These are phyloP conservation scores for Sherardia arvensis DNA, from an alignment of 257 asterid species.

Conservation along the genomic window DNA sequence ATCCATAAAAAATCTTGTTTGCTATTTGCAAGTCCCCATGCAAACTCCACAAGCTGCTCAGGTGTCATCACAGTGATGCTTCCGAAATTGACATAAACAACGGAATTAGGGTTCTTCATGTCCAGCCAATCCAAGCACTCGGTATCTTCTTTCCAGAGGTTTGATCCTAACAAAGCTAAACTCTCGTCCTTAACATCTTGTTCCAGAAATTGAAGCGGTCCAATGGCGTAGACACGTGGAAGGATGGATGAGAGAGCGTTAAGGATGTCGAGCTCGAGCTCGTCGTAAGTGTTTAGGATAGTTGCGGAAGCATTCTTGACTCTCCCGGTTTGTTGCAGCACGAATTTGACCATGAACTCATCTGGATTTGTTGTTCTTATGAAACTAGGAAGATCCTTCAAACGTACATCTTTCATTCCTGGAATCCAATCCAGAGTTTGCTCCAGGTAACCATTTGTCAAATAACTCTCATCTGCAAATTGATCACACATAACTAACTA, in stretches of 20 bases:
- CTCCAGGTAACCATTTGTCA: slow-evolving; percentile 46
- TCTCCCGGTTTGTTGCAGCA: slow-evolving; percentile 13
- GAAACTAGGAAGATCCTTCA: slow-evolving; percentile 39
- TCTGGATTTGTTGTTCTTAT: slow-evolving; percentile 27
- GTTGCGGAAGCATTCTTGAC: slow-evolving; percentile 28
- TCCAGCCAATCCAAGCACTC: slow-evolving; percentile 49
- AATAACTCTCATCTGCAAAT: slow-evolving; percentile 25
- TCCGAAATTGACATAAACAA: slow-evolving; percentile 40
- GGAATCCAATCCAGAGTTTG: slow-evolving; percentile 28
- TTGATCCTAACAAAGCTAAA: slow-evolving; percentile 22
- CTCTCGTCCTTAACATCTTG: slow-evolving; percentile 8
- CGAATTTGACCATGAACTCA: slow-evolving; percentile 25
- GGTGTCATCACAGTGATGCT: slow-evolving; percentile 37
- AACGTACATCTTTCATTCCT: slow-evolving; percentile 24
- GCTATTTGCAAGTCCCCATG: slow-evolving; percentile 50
- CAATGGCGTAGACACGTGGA: slow-evolving; percentile 38
- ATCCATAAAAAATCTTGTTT: slow-evolving; percentile 38
- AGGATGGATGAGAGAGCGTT: slow-evolving; percentile 19
- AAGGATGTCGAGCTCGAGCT: slow-evolving; percentile 32
- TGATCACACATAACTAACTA: not conserved
- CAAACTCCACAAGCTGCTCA: slow-evolving; percentile 38
- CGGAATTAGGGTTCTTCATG: slow-evolving; percentile 24
- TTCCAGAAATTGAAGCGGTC: slow-evolving; percentile 37
- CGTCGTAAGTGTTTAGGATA: slow-evolving; percentile 37
- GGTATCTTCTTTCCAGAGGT: slow-evolving; percentile 45